Evolutionary conservation across 805 yeast species (phyloP).

Genomic region (Pichia thaimueangensis): DNA sequence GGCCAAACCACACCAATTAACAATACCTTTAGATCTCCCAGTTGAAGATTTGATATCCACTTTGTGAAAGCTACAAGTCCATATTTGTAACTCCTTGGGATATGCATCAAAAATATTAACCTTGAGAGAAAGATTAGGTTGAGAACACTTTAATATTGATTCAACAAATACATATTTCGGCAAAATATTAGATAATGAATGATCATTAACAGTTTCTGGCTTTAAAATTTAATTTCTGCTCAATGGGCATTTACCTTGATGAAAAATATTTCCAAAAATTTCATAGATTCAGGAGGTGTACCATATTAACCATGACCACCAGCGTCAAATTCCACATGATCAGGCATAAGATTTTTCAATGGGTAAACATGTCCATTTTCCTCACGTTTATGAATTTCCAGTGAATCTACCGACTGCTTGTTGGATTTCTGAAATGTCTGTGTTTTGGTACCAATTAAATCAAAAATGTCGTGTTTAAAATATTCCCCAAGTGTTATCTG

Average conservation of each 20-base stretch:
- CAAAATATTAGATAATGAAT: conserved; percentile 6
- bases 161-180: conserved; percentile 4
- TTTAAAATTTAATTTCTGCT: conserved; percentile 4
- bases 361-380: background rate
- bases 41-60: conserved; percentile 4
- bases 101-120: background rate
- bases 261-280: conserved; percentile 10
- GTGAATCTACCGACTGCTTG: background rate
- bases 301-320: conserved; percentile 11
- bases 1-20: conserved; percentile 7
- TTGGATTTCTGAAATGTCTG: conserved; percentile 1
- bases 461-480: conserved; percentile 6
- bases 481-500: conserved; percentile 6
- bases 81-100: conserved; percentile 5
- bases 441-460: conserved; percentile 2
- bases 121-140: conserved; percentile 1
- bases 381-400: conserved; percentile 7
- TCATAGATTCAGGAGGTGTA: conserved; percentile 4
- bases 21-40: conserved; percentile 4
- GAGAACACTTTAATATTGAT: conserved; percentile 4
- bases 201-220: conserved; percentile 5
- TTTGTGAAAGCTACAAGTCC: conserved; percentile 10
- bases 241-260: conserved; percentile 4
- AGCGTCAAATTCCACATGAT: conserved; percentile 2
- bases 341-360: background rate